Evolutionary conservation across 805 yeast species (phyloP), one percentile per base, ranked within the genome.

Genomic region (Wickerhamiella azymoides): DNA sequence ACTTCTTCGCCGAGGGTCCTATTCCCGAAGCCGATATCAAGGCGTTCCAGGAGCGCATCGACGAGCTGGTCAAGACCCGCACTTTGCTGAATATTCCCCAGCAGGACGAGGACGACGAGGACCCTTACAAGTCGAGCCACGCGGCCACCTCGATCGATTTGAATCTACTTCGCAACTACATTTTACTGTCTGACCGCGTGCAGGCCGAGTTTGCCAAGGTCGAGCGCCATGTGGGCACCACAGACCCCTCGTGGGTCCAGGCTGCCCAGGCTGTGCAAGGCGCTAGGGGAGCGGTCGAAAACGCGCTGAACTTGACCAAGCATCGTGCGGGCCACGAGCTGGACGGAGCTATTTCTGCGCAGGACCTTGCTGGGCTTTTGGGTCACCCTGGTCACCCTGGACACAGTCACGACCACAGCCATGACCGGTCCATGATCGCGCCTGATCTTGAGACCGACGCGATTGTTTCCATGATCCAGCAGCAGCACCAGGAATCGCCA

Each of bases 21-120:
- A 40, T 40, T 16, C 48, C 48, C 8, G 42, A 36, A 9, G 38
- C 14, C 2, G 48, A 46, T 18, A 8, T 28, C 26, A 18, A 28
- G 13, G 43, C 33, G 11, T 46, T 46, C 39, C 28, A 40, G 45
- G 41, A 36, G 14, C 45, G 48, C 5, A 36, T 46, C 27, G 16
- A 36, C 35, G 45, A 46, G 37, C 33, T 46, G 17, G n/a, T 35
- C 40, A 45, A 43, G 45, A 42, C 45, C 18, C 39, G 45, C 10
- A 42, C 45, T 4, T 40, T 42, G 21, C 16, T 41, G 16, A 33
- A 30, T 16, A 6, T 40, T n/a, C 27, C 44, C 24, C 35, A 40
- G n/a, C 36, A 18, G 2, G 45, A 42, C 17, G 45, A 42, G 9
- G 45, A 42, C 21, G 41, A 39, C 14, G 40, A 33, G 17, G 45